Conservation (phyloP, 352 stramenopile genomes). For the Pythium scleroteichum region DNA sequence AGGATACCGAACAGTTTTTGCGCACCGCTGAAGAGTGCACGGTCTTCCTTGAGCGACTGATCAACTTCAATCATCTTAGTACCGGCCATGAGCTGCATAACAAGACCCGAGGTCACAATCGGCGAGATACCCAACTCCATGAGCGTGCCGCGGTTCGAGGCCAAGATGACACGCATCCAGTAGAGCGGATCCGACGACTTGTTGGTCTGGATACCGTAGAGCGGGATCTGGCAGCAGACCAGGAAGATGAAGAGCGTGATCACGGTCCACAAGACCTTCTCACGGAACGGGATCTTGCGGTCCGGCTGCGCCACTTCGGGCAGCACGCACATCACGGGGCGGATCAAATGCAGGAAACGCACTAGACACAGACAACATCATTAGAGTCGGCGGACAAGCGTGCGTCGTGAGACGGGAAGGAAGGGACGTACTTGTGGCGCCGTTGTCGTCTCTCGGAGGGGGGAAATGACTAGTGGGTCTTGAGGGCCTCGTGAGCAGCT, state of each 20-base stretch:
- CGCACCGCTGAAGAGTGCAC: slow-evolving; percentile 96
- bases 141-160: slow-evolving; percentile 97
- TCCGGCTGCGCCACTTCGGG: slow-evolving; percentile 97
- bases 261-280: slow-evolving; percentile 99
- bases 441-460: slow-evolving; percentile 24
- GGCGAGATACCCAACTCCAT: slow-evolving; percentile 99
- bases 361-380: slow-evolving; percentile 38
- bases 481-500: neutral
- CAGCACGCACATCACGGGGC: slow-evolving; percentile 98
- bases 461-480: slow-evolving; percentile 32
- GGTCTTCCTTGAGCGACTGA: slow-evolving; percentile 98
- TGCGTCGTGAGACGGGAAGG: neutral
- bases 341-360: slow-evolving; percentile 98
- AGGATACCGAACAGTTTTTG: slow-evolving; percentile 99
- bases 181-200: slow-evolving; percentile 99
- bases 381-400: neutral
- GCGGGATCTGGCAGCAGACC: slow-evolving; percentile 99
- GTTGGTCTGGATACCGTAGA: slow-evolving; percentile 98
- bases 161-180: slow-evolving; percentile 99
- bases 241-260: slow-evolving; percentile 99
- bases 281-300: slow-evolving; percentile 98
- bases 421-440: slow-evolving; percentile 25
- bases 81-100: slow-evolving; percentile 99
- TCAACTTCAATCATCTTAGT: slow-evolving; percentile 99
- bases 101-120: slow-evolving; percentile 98